A percentile compares a stretch with the other conserved stretches of the same genome.
phyloP scores from a whole-genome alignment of 345 rosid species.

The Abelmoschus esculentus region DNA sequence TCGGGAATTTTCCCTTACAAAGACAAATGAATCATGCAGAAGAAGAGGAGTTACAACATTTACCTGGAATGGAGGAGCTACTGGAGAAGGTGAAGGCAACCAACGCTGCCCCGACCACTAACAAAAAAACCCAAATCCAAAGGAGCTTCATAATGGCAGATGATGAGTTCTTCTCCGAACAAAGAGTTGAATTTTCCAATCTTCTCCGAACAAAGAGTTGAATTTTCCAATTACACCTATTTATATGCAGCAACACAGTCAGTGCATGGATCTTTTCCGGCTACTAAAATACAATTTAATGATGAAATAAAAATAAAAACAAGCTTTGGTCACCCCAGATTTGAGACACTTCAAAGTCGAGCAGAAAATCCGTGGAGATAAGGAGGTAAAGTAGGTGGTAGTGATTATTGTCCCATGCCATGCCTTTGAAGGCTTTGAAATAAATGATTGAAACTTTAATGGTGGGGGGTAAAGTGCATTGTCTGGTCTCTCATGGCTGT shows the following conservation, averaged over 20 bases:
- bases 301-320: background rate
- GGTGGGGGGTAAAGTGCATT: constrained; percentile 14
- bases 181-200: background rate
- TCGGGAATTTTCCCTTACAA: background rate
- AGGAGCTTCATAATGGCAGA: constrained; percentile 28
- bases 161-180: background rate
- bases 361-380: constrained; percentile 29
- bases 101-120: constrained; percentile 24
- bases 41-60: background rate
- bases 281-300: background rate
- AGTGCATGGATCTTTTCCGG: constrained; percentile 3
- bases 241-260: constrained; percentile 13
- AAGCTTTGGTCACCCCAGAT: constrained; percentile 23
- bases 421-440: background rate
- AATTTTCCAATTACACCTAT: background rate
- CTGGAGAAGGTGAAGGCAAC: constrained; percentile 15
- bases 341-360: constrained; percentile 12
- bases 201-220: background rate
- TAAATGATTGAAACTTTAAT: background rate
- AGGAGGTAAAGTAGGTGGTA: constrained; percentile 7
- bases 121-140: constrained; percentile 24
- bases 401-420: constrained; percentile 12
- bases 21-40: background rate
- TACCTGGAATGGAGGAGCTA: constrained; percentile 22
- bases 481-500: constrained; percentile 13